phyloP scores from a whole-genome alignment of 78 protist genomes.

The Ministeria vibrans region DNA sequence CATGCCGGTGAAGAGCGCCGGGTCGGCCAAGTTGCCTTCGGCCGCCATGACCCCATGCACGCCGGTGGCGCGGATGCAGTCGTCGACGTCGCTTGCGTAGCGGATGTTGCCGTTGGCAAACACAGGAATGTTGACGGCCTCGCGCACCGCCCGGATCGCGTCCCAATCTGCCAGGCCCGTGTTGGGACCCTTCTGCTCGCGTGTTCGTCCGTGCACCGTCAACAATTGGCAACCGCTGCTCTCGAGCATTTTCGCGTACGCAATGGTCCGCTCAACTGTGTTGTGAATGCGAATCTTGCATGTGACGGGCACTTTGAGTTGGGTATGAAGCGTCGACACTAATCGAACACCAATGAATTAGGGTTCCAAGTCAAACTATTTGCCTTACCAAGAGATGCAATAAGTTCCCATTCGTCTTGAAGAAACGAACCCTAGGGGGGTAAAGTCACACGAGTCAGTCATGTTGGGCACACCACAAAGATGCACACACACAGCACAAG shows the following conservation, averaged over 20 bases:
- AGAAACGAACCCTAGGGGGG: slow-evolving; percentile 21
- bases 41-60: slow-evolving; percentile 66
- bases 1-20: slow-evolving; percentile 39
- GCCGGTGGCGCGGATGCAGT: slow-evolving; percentile 49
- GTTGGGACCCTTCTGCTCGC: slow-evolving; percentile 49
- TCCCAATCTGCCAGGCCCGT: slow-evolving; percentile 63
- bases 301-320: slow-evolving; percentile 49
- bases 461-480: too few relatives aligned
- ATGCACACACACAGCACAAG: not conserved
- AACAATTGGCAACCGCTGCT: slow-evolving; percentile 46
- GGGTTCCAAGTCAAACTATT: too few relatives aligned
- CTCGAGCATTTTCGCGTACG: slow-evolving; percentile 54
- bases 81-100: slow-evolving; percentile 9
- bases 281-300: slow-evolving; percentile 52
- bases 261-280: slow-evolving; percentile 26
- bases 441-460: too few relatives aligned
- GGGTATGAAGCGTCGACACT: slow-evolving; percentile 16
- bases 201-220: slow-evolving; percentile 60
- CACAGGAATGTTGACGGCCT: slow-evolving; percentile 52
- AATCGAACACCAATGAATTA: too few relatives aligned
- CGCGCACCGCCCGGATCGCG: slow-evolving; percentile 17
- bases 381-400: slow-evolving; percentile 15
- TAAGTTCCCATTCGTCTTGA: slow-evolving; percentile 48
- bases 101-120: slow-evolving; percentile 70
- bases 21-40: slow-evolving; percentile 42